Evolutionary conservation across 1,284 basidiomycete genomes (phyloP).

Genomic region (Exsudoporus floridanus): DNA sequence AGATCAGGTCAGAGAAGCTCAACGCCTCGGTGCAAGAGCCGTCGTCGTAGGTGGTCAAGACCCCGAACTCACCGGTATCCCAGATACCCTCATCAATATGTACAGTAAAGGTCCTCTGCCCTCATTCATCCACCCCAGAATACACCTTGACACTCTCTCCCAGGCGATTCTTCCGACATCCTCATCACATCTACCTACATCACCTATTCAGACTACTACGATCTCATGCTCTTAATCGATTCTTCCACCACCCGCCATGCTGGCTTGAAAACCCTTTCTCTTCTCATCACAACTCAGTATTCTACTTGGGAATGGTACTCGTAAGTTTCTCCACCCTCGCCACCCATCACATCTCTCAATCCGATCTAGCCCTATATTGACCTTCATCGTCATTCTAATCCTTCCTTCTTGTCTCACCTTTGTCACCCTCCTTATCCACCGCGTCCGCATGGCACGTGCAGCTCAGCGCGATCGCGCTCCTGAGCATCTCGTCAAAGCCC

Average conservation of each 20-base stretch:
- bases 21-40: constrained; percentile 78
- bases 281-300: constrained; percentile 76
- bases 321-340: constrained; percentile 44
- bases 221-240: constrained; percentile 58
- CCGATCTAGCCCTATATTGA: constrained; percentile 66
- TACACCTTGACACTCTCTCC: constrained; percentile 9
- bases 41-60: constrained; percentile 87
- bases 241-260: constrained; percentile 74
- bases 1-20: constrained; percentile 61
- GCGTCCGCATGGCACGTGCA: constrained; percentile 71
- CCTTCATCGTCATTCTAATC: constrained; percentile 76
- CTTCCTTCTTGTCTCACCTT: constrained; percentile 81
- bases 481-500: constrained; percentile 67
- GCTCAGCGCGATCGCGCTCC: constrained; percentile 80
- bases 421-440: constrained; percentile 77
- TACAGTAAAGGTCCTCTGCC: constrained; percentile 70
- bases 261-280: constrained; percentile 66
- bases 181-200: constrained; percentile 72
- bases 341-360: constrained; percentile 8
- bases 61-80: constrained; percentile 59
- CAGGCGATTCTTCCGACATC: constrained; percentile 74
- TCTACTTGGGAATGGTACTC: constrained; percentile 86
- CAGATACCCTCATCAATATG: constrained; percentile 86
- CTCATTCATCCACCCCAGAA: background rate
- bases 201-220: constrained; percentile 66